Percentiles rank a stretch among this genome's conserved stretches.
Evolutionary conservation across 345 rosid species (phyloP).

Genomic region (Bretschneidera sinensis): DNA sequence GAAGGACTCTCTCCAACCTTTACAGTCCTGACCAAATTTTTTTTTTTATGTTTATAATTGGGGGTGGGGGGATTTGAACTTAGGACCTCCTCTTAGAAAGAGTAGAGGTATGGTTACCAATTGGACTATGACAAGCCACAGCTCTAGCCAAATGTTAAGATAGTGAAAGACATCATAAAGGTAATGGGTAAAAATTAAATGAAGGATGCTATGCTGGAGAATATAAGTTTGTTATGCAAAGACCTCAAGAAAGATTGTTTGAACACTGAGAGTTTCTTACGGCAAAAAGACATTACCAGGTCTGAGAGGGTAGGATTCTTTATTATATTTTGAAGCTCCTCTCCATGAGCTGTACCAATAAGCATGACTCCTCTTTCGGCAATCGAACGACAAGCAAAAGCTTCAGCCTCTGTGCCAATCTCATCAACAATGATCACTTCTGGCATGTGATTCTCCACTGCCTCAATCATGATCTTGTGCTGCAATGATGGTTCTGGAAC

Average conservation of each 20-base stretch:
- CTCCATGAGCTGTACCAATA: conserved; percentile 69
- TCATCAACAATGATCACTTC: conserved; percentile 66
- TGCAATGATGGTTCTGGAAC: conserved; percentile 61
- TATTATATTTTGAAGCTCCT: conserved; percentile 49
- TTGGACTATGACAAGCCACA: too few species aligned
- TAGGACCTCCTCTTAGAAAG: too few species aligned
- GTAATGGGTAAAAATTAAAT: background rate
- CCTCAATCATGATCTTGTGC: conserved; percentile 72
- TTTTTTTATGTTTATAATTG: too few species aligned
- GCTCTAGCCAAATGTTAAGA: too few species aligned
- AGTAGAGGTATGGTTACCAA: too few species aligned
- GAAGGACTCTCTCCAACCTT: too few species aligned
- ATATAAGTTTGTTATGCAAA: too few species aligned
- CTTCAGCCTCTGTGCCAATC: conserved; percentile 68
- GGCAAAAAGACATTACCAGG: conserved; percentile 35
- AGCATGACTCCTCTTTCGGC: conserved; percentile 70
- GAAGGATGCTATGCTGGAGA: too few species aligned
- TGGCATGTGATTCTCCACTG: conserved; percentile 79
- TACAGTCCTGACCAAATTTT: too few species aligned
- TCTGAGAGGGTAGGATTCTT: conserved; percentile 57
- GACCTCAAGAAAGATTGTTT: background rate
- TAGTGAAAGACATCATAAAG: conserved; percentile 1
- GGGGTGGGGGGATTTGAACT: too few species aligned
- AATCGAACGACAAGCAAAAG: conserved; percentile 58
- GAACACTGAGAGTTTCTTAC: background rate